Evolutionary conservation across 192 early-diverging fungal genomes (phyloP).

Genomic region (Backusella tuberculispora): DNA sequence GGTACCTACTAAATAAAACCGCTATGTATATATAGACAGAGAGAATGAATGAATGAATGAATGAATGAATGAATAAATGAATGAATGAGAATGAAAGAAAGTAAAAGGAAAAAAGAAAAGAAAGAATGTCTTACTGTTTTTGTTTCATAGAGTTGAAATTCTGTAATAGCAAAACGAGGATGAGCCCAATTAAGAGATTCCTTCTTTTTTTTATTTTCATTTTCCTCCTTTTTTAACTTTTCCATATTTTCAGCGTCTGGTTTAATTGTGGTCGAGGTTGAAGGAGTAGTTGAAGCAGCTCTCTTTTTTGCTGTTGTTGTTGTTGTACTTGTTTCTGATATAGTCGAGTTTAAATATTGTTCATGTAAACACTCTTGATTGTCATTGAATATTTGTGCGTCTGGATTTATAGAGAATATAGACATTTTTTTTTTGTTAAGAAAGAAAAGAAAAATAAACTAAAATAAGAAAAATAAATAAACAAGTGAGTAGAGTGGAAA

Average conservation of each 20-base stretch:
- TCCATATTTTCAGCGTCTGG: too few species aligned
- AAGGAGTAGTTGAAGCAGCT: too few species aligned
- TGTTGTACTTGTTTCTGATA: background rate
- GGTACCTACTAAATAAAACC: conserved; percentile 85
- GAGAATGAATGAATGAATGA: too few species aligned
- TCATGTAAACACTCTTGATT: conserved; percentile 22
- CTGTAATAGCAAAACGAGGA: conserved; percentile 59
- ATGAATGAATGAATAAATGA: too few species aligned
- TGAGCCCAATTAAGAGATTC: conserved; percentile 21
- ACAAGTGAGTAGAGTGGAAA: too few species aligned
- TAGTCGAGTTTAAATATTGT: background rate
- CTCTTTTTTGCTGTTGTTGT: background rate
- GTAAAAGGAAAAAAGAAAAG: too few species aligned
- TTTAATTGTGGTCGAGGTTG: too few species aligned
- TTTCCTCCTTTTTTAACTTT: background rate
- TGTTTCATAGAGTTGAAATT: conserved; percentile 88
- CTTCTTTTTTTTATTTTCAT: background rate
- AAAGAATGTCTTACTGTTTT: conserved; percentile 59
- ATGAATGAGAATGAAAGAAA: too few species aligned
- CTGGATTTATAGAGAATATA: conserved; percentile 29
- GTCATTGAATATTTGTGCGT: conserved; percentile 40
- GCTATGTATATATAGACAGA: conserved; percentile 34
- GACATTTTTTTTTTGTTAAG: background rate
- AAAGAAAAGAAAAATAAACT: background rate
- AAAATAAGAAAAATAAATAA: too few species aligned